A percentile compares a stretch with the other conserved stretches of the same genome.
Evolutionary conservation across 2,329 filamentous ascomycete species (phyloP).

Genomic region (Alternaria tenuissima): DNA sequence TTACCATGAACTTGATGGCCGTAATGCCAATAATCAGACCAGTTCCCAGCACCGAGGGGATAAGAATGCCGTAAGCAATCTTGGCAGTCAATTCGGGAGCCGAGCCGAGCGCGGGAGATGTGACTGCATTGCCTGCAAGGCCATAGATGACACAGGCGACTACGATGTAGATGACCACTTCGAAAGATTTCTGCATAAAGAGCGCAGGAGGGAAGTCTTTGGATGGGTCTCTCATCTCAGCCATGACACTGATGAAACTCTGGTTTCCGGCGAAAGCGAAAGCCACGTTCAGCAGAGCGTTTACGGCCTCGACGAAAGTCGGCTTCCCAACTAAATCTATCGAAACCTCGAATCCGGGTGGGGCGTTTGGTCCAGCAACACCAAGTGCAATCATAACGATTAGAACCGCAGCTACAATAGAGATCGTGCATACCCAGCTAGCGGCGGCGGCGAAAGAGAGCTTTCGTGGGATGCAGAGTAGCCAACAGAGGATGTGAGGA

Average conservation of each 20-base stretch:
- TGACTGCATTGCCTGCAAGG: constrained; percentile 68
- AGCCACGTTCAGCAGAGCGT: constrained; percentile 65
- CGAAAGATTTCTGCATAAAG: constrained; percentile 62
- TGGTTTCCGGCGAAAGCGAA: constrained; percentile 73
- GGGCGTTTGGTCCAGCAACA: constrained; percentile 54
- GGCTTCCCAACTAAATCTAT: constrained; percentile 38
- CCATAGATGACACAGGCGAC: constrained; percentile 74
- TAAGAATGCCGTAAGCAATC: constrained; percentile 71
- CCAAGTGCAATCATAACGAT: constrained; percentile 74
- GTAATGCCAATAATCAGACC: constrained; percentile 75
- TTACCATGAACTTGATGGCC: constrained; percentile 66
- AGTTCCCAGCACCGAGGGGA: constrained; percentile 74
- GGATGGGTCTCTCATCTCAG: constrained; percentile 67
- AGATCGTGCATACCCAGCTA: constrained; percentile 64
- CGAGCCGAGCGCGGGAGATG: constrained; percentile 71
- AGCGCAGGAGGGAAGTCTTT: constrained; percentile 69
- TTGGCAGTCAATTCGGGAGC: constrained; percentile 66
- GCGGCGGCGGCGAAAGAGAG: constrained; percentile 68
- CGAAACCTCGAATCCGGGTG: constrained; percentile 35
- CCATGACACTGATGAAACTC: constrained; percentile 72
- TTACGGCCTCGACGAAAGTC: constrained; percentile 38
- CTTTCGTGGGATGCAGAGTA: constrained; percentile 68
- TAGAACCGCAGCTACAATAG: constrained; percentile 69
- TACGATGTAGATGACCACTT: constrained; percentile 68
- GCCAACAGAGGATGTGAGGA: constrained; percentile 66